These are phyloP conservation scores for Umbellularia californica DNA, from an alignment of 164 flowering plant genomes.

Conservation along the genomic window DNA sequence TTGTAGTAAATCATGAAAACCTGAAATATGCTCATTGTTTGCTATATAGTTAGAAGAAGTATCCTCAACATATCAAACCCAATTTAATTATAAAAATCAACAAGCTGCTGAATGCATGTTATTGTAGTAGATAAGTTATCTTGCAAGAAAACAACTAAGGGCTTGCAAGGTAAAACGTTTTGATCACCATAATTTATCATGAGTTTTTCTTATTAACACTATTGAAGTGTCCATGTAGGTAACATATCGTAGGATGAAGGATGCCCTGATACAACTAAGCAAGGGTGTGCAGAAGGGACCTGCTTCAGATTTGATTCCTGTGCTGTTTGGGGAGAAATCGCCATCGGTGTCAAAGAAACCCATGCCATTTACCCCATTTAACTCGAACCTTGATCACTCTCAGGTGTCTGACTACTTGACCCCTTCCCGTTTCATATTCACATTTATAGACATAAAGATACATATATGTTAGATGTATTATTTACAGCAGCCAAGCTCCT, in stretches of 20 bases:
- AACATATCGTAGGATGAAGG: slow-evolving; percentile 94
- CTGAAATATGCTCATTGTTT: not conserved
- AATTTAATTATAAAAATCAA: not conserved
- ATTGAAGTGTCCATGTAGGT: slow-evolving; percentile 42
- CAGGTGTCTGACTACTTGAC: slow-evolving; percentile 44
- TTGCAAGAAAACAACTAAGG: too few relatives aligned
- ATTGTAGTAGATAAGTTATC: too few relatives aligned
- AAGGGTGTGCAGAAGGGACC: slow-evolving; percentile 92
- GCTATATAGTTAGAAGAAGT: not conserved
- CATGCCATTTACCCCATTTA: slow-evolving; percentile 55
- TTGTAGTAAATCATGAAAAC: not conserved
- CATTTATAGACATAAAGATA: too few relatives aligned
- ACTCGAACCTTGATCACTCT: slow-evolving; percentile 80
- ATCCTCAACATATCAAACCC: not conserved
- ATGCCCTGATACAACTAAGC: slow-evolving; percentile 78
- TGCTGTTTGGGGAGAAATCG: slow-evolving; percentile 78
- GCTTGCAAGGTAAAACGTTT: not conserved
- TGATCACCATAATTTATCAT: not conserved
- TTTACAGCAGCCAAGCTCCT: too few relatives aligned
- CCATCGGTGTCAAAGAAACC: slow-evolving; percentile 66
- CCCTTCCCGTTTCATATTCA: not conserved
- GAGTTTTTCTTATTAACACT: not conserved
- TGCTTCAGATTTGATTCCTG: slow-evolving; percentile 87
- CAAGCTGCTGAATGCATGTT: not conserved
- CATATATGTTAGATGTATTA: too few relatives aligned